Base-by-base conservation (phyloP, 1,284 basidiomycete species). In the Porogramme epimiltina region DNA sequence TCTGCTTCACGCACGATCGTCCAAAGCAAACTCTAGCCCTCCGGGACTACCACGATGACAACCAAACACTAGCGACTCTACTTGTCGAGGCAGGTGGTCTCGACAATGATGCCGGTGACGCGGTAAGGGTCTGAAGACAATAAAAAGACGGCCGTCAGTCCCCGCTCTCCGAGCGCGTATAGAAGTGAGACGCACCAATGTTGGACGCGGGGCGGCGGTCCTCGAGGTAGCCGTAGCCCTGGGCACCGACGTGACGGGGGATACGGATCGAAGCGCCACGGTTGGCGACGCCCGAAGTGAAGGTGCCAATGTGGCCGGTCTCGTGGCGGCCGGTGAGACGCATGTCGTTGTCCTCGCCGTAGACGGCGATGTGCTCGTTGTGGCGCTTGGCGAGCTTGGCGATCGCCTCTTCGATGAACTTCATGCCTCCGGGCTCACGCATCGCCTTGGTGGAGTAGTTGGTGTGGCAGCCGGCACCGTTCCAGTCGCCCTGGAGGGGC, bases 401-500 rank as follows among this genome's bases (percentile, higher is more conserved):
- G 69, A 99, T 98, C 52, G 95, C 95, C 54, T 84, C 86, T 68
- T 99, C 91, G 70, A 99, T 99, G 62, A 77, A 73, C 78, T 96
- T 92, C 79, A 96, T 94, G 68, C 97, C 97, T 72, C 93, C 94
- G 40, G 87, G 84, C 68, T 92, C 90, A 61, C 95, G 93, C 89
- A 96, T 98, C 45, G 79, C 80, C 73, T 89, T 87, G 64, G 95
- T 97, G 64, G 89, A 92, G 82, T 83, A 96, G 84, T 96, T 97
- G 75, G 89, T 90, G 82, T 93, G 93, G 78, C 91, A 93, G 56
- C 97, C 97, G 58, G 97, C 97, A 71, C 97, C 97, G 77, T 99
- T 99, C 97, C 97, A 99, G 74, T 99, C 97, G 63, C 97, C 97
- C 65, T 80, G 75, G 67, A 99, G 89, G 58, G 96, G 96, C 78